phyloP scores from a whole-genome alignment of 2,329 filamentous ascomycete species.

The Hirsutella thompsonii region DNA sequence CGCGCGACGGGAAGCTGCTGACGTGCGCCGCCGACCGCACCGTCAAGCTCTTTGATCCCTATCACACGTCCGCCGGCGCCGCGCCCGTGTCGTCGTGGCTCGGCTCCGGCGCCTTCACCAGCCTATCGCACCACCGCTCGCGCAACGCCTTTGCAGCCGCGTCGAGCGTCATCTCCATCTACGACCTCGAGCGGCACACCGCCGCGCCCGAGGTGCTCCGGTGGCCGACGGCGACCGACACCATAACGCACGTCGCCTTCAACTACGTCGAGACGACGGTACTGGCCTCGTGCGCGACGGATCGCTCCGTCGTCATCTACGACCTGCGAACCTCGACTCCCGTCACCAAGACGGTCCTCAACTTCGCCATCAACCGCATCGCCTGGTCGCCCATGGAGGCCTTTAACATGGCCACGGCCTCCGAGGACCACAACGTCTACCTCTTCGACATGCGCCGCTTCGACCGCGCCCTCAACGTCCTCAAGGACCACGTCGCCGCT shows the following conservation, averaged over 20 bases:
- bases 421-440: constrained; percentile 80
- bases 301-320: constrained; percentile 80
- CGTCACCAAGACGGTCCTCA: constrained; percentile 67
- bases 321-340: constrained; percentile 81
- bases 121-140: constrained; percentile 69
- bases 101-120: constrained; percentile 70
- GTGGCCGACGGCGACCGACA: constrained; percentile 84
- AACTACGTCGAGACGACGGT: constrained; percentile 92
- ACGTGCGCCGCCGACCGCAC: constrained; percentile 79
- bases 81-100: constrained; percentile 77
- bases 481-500: constrained; percentile 79
- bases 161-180: constrained; percentile 71
- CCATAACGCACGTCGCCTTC: constrained; percentile 77
- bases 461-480: constrained; percentile 73
- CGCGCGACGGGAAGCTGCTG: constrained; percentile 68
- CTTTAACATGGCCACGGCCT: constrained; percentile 87
- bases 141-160: constrained; percentile 68
- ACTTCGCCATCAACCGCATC: constrained; percentile 70
- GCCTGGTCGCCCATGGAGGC: constrained; percentile 96
- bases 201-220: constrained; percentile 69
- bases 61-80: constrained; percentile 54
- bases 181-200: constrained; percentile 72
- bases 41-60: constrained; percentile 86
- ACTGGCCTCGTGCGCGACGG: constrained; percentile 71
- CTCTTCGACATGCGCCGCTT: constrained; percentile 93